Evolutionary conservation across 306 rosid species (phyloP).

Genomic region (Calophaca sinica): DNA sequence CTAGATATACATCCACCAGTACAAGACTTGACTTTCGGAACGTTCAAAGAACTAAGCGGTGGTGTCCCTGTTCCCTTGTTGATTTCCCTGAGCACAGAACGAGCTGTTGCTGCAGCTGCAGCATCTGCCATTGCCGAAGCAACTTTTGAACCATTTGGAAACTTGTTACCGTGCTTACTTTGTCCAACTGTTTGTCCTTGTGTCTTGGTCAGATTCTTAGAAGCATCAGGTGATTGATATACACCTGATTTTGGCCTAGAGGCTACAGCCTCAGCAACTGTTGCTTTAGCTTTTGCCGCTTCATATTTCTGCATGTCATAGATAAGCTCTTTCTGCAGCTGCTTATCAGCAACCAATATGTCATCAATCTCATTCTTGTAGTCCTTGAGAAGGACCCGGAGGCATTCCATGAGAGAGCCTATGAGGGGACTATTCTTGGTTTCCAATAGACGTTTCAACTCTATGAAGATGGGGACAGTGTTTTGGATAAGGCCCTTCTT

Average conservation of each 20-base stretch:
- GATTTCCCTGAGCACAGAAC: conserved; percentile 84
- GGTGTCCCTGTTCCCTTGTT: conserved; percentile 75
- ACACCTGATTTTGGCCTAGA: conserved; percentile 53
- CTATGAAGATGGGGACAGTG: conserved; percentile 89
- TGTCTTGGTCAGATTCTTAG: conserved; percentile 43
- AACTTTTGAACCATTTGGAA: conserved; percentile 54
- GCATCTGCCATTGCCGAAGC: conserved; percentile 89
- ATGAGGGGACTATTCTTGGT: conserved; percentile 88
- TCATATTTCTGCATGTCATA: conserved; percentile 90
- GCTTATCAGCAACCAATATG: conserved; percentile 90
- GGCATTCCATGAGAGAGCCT: conserved; percentile 96
- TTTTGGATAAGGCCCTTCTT: conserved; percentile 84
- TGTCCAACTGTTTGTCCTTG: conserved; percentile 38
- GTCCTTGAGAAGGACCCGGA: conserved; percentile 82
- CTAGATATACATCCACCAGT: conserved; percentile 39
- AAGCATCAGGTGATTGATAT: conserved; percentile 49
- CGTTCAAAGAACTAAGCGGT: conserved; percentile 57
- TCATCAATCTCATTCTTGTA: conserved; percentile 93
- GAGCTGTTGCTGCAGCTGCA: conserved; percentile 79
- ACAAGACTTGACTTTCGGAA: conserved; percentile 77
- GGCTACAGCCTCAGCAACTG: conserved; percentile 65
- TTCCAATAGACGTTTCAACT: conserved; percentile 83
- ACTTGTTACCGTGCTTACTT: conserved; percentile 13
- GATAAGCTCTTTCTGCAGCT: conserved; percentile 87
- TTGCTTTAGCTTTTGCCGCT: conserved; percentile 69